Percentiles rank a stretch among this genome's conserved stretches.
These are phyloP conservation scores for Phytophthora litchii DNA, from an alignment of 352 stramenopile species.

Conservation along the genomic window DNA sequence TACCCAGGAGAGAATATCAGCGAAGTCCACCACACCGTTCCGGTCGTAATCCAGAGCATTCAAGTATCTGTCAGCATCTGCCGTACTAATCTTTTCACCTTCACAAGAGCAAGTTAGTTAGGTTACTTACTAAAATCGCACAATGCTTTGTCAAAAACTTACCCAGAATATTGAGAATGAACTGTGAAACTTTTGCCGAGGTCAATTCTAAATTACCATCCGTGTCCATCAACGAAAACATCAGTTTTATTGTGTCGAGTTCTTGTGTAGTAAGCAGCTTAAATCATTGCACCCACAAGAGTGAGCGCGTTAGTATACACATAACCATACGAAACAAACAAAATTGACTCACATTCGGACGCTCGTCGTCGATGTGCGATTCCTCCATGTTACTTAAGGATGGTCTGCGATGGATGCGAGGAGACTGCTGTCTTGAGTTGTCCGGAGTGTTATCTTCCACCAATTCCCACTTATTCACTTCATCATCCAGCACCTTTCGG, in stretches of 20 bases:
- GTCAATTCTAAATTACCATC: conserved; percentile 73
- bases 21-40: conserved; percentile 78
- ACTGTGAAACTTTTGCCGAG: conserved; percentile 58
- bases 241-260: conserved; percentile 80
- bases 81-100: conserved; percentile 64
- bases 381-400: conserved; percentile 24
- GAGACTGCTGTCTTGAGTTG: background rate
- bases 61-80: conserved; percentile 63
- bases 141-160: conserved; percentile 1
- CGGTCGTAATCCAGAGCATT: conserved; percentile 76
- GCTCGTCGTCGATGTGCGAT: conserved; percentile 24
- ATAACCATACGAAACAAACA: background rate
- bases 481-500: conserved; percentile 62
- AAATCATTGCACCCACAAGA: background rate
- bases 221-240: conserved; percentile 84
- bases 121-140: too few species aligned
- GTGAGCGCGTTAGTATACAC: conserved; percentile 4
- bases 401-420: conserved; percentile 26
- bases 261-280: conserved; percentile 64
- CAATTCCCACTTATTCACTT: conserved; percentile 73
- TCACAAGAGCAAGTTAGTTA: background rate
- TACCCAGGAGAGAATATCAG: conserved; percentile 77
- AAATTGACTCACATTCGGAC: conserved; percentile 34
- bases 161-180: conserved; percentile 83
- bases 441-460: conserved; percentile 39